A percentile compares a stretch with the other conserved stretches of the same genome.
Conservation (phyloP, 768 basidiomycete genomes). For the Lentinus brumalis region DNA sequence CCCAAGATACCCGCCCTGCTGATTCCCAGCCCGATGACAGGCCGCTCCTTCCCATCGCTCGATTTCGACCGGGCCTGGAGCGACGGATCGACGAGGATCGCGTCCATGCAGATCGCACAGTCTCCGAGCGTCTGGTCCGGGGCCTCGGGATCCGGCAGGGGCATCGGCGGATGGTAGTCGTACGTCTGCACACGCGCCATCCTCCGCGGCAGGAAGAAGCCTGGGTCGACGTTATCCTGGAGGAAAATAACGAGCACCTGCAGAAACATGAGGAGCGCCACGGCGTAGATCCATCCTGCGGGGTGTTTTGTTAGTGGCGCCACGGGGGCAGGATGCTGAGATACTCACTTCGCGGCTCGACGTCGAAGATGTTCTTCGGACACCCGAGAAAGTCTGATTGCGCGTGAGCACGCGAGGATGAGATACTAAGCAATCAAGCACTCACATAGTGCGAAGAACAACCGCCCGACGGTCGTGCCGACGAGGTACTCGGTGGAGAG, state of each 20-base stretch:
- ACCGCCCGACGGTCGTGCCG: conserved; percentile 72
- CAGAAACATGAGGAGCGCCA: conserved; percentile 60
- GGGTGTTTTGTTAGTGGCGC: not conserved
- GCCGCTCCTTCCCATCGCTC: conserved; percentile 32
- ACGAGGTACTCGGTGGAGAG: conserved; percentile 71
- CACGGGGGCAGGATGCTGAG: not conserved
- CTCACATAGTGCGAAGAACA: conserved; percentile 78
- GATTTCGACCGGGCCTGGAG: conserved; percentile 24
- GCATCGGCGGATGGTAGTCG: conserved; percentile 84
- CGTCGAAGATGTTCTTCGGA: conserved; percentile 84
- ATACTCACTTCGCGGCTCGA: conserved; percentile 68
- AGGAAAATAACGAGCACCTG: conserved; percentile 66
- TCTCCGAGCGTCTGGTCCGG: conserved; percentile 79
- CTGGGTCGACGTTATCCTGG: conserved; percentile 76
- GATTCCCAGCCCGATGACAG: conserved; percentile 6
- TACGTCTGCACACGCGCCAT: conserved; percentile 63
- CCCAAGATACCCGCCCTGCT: not conserved
- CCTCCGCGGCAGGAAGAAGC: conserved; percentile 81
- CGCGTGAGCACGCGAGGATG: not conserved
- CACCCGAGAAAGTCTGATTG: conserved; percentile 76
- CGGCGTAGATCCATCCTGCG: conserved; percentile 64
- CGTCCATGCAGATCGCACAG: conserved; percentile 77
- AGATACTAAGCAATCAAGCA: conserved; percentile 7
- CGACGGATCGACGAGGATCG: conserved; percentile 12
- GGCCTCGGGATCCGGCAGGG: conserved; percentile 70